Evolutionary conservation across 495 filamentous ascomycete species (phyloP), one percentile per base, ranked within the genome.

Genomic region (Cercophora scortea): DNA sequence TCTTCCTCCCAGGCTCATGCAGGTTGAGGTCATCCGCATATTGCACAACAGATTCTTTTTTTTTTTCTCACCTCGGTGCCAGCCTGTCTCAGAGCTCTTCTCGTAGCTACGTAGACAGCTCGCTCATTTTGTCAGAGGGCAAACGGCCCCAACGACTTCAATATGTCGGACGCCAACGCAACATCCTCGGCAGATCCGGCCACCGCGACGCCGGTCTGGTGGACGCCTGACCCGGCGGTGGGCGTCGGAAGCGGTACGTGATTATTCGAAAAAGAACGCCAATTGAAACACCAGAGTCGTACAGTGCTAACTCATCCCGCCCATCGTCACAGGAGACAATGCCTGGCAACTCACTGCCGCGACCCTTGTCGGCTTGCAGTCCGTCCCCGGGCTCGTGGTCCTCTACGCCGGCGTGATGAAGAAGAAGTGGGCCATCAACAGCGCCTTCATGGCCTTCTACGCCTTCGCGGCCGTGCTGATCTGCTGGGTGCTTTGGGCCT

Each of bases 361-460:
- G n/a, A 72, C 69, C 35, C 60, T 81, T 35, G 78, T 81, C 51
- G 76, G 66, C 19, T 63, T 81, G 19, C 78, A 80, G 55, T 73
- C 68, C 45, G 64, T 81, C 8, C 78, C 78, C 1, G 78, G 78
- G 6, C 75, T 81, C n/a, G 72, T 77, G 36, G 71, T 80, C 10
- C 63, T 81, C 32, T 81, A 81, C 58, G 74, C 74, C 15, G 78
- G 78, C 8, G 66, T 78, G 39, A 75, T 81, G 35, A 79, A 80
- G 66, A 72, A 73, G 60, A 80, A 80, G 65, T 80, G 75, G 77
- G 76, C 74, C 43, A 76, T 79, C 61, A 79, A 79, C 56, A 74
- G 69, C 17, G 76, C 74, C 33, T 78, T 79, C 67, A 79, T 80
- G 77, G 73, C 68, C 19, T 79, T 81, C 55, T 81, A 81, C 58